A percentile compares a stretch with the other conserved stretches of the same genome.
These are phyloP conservation scores for Trypethelium eluteriae DNA, from an alignment of 495 filamentous ascomycete species.

Conservation along the genomic window DNA sequence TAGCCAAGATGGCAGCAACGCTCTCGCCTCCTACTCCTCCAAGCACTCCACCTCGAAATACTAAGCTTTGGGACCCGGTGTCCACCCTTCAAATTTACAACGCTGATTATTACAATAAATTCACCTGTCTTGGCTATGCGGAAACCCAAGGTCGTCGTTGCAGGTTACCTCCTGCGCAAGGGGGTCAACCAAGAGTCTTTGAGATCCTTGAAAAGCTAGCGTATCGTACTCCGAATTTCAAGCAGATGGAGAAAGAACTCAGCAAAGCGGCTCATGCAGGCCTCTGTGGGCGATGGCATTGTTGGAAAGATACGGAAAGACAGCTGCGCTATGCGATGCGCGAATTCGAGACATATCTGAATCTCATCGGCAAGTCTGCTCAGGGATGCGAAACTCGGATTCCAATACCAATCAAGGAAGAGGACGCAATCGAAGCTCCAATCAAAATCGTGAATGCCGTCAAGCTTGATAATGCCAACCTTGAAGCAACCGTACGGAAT, in stretches of 20 bases:
- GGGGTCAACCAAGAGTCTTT: neutral
- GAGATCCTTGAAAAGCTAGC: neutral
- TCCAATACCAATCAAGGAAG: neutral
- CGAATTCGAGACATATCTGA: neutral
- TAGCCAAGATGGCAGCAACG: neutral
- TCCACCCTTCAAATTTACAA: neutral
- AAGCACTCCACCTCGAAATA: neutral
- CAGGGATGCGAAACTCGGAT: neutral
- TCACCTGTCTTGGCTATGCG: slow-evolving; percentile 3
- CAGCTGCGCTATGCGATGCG: neutral
- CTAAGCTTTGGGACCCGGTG: neutral
- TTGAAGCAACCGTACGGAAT: neutral
- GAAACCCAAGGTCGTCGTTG: neutral
- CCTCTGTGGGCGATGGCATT: slow-evolving; percentile 3
- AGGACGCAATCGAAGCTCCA: neutral
- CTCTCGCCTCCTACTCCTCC: neutral
- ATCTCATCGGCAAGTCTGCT: neutral
- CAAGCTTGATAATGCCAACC: neutral
- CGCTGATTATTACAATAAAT: neutral
- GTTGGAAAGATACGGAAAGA: neutral
- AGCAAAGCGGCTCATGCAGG: neutral
- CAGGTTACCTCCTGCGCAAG: neutral
- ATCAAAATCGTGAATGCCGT: neutral
- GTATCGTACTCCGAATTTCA: neutral
- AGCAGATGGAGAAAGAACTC: neutral